These are phyloP conservation scores for Raddia distichophylla DNA, from an alignment of 176 grass and related monocot genomes.

Conservation along the genomic window DNA sequence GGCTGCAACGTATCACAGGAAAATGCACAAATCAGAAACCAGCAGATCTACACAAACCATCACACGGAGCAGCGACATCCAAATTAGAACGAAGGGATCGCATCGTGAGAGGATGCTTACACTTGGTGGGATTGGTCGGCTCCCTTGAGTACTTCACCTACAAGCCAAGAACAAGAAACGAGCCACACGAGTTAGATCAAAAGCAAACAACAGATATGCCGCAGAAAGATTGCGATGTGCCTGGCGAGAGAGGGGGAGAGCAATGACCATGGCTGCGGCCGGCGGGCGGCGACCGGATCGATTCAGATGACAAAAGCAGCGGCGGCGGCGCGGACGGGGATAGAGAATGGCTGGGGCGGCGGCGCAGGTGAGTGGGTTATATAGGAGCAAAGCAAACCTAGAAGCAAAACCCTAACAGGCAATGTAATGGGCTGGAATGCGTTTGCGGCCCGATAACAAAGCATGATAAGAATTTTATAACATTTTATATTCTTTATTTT, in stretches of 20 bases:
- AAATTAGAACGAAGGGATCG: not conserved
- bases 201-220: not conserved
- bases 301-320: not conserved
- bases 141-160: slow-evolving; percentile 85
- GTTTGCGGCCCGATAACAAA: not conserved
- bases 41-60: slow-evolving; percentile 4
- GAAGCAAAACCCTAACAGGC: slow-evolving; percentile 36
- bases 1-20: slow-evolving; percentile 53
- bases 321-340: slow-evolving; percentile 16
- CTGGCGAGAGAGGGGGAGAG: not conserved
- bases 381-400: slow-evolving; percentile 5
- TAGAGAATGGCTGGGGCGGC: not conserved
- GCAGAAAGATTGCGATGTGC: not conserved
- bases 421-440: not conserved
- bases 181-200: not conserved
- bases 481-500: no score
- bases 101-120: slow-evolving; percentile 38
- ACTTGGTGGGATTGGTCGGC: slow-evolving; percentile 71
- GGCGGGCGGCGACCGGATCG: not conserved
- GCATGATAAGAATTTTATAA: no score
- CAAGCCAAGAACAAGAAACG: slow-evolving; percentile 18
- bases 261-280: slow-evolving; percentile 50
- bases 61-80: not conserved
- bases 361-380: not conserved
- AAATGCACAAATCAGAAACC: slow-evolving; percentile 39